These are phyloP conservation scores for Hyparrhenia diplandra DNA, from an alignment of 176 grass and related monocot species.

Conservation along the genomic window DNA sequence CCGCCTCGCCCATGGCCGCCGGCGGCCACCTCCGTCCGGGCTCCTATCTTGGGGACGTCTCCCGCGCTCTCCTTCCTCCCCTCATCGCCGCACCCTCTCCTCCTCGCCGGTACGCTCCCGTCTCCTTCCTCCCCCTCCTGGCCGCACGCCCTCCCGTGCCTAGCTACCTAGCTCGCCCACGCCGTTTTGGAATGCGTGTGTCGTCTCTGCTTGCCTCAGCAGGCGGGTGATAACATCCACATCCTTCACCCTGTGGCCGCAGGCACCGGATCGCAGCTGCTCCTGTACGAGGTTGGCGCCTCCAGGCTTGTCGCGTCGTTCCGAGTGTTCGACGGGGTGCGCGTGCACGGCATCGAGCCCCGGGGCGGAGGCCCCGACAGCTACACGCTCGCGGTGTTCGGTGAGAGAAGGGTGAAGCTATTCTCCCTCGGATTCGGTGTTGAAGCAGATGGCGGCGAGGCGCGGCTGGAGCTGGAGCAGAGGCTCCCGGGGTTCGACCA, in stretches of 20 bases:
- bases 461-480: constrained; percentile 46
- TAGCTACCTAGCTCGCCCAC: background rate
- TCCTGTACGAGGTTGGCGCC: constrained; percentile 47
- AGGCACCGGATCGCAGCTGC: constrained; percentile 72
- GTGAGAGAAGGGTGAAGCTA: constrained; percentile 70
- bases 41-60: constrained; percentile 49
- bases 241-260: background rate
- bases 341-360: constrained; percentile 74
- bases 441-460: background rate
- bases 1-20: constrained; percentile 24
- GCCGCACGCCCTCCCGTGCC: background rate
- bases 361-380: background rate
- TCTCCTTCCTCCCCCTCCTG: background rate
- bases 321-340: constrained; percentile 64
- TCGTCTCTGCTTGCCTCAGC: background rate
- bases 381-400: constrained; percentile 40
- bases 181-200: background rate
- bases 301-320: constrained; percentile 50
- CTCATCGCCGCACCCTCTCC: background rate
- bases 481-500: constrained; percentile 66
- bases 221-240: background rate
- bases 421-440: constrained; percentile 27
- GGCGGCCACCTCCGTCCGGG: constrained; percentile 26
- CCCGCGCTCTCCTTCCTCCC: constrained; percentile 53
- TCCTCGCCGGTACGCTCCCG: constrained; percentile 33